A percentile compares a stretch with the other conserved stretches of the same genome.
These are phyloP conservation scores for Heteromeles arbutifolia DNA, from an alignment of 306 rosid genomes.

Conservation along the genomic window DNA sequence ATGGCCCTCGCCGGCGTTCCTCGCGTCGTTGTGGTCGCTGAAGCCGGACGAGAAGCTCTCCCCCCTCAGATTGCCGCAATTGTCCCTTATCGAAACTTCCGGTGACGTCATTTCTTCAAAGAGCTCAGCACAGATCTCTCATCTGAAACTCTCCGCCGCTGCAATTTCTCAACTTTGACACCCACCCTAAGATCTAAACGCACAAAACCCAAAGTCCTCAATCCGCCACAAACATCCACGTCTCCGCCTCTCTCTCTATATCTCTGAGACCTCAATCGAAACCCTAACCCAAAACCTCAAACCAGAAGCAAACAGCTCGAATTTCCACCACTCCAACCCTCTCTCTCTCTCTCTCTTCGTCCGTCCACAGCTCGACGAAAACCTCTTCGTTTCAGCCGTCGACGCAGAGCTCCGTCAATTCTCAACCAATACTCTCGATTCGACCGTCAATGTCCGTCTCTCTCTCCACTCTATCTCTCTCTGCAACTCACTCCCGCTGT, in stretches of 20 bases:
- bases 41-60: slow-evolving; percentile 28
- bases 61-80: slow-evolving; percentile 40
- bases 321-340: slow-evolving; percentile 1
- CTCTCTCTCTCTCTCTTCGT: background rate
- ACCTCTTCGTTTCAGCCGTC: background rate
- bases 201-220: background rate
- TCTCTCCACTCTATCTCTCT: background rate
- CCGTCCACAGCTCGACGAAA: background rate
- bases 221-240: background rate
- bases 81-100: slow-evolving; percentile 56
- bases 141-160: slow-evolving; percentile 20
- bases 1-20: slow-evolving; percentile 30
- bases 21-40: slow-evolving; percentile 25
- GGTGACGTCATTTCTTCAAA: slow-evolving; percentile 48
- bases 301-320: slow-evolving; percentile 3
- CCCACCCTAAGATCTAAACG: background rate
- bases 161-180: background rate
- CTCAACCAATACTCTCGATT: slow-evolving; percentile 1
- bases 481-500: background rate
- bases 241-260: background rate
- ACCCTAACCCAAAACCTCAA: slow-evolving; percentile 14
- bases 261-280: slow-evolving; percentile 2
- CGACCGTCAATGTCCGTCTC: slow-evolving; percentile 1
- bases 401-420: background rate
- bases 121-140: slow-evolving; percentile 62